Base-by-base conservation (phyloP, 805 yeast genomes). In the Wickerhamiella alocasiicola region DNA sequence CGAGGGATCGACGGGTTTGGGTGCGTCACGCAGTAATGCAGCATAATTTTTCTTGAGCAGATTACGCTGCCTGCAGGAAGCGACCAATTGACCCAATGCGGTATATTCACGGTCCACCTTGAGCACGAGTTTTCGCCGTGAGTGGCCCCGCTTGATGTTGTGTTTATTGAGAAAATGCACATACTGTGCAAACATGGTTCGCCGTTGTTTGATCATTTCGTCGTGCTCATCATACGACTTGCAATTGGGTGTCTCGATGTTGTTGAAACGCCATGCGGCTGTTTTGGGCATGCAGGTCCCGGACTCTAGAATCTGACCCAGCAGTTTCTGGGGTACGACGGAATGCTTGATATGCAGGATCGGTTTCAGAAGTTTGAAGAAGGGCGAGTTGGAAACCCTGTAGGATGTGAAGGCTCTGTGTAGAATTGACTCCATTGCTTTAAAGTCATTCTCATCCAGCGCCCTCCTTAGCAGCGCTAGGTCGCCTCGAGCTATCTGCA, bases 41-140 rank as follows among this genome's bases (percentile, higher is more conserved):
- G 17, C 31, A 31, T 31, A 39, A 1, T 29, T 18, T 11, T 20
- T 26, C 9, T 27, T 34, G n/a, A 44, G 25, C 9, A 30, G 13
- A 16, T 44, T 44, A 11, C 32, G 39, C 31, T 42, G 45, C 6
- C 47, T 35, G 16, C 37, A 18, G 12, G 18, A 30, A 5, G 45
- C 32, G 6, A 30, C 31, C 9, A 36, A 41, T 12, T 25, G 23
- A n/a, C 47, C 47, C n/a, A 41, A 23, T 6, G 39, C 37, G 2
- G 41, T 42, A 9, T 28, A 42, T 16, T 9, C 32, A 5, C 13
- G 18, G 28, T 13, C 12, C 3, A 41, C 44, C 6, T 44, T 41
- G 7, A 45, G 41, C 2, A 25, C 16, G 32, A 54, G 45, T 30
- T 53, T 54, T 18, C 54, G 44, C 12, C 48, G 47, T 11, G 48